A percentile compares a stretch with the other conserved stretches of the same genome.
Evolutionary conservation across 2,329 filamentous ascomycete genomes (phyloP).

Genomic region (Bipolaris zeicola): DNA sequence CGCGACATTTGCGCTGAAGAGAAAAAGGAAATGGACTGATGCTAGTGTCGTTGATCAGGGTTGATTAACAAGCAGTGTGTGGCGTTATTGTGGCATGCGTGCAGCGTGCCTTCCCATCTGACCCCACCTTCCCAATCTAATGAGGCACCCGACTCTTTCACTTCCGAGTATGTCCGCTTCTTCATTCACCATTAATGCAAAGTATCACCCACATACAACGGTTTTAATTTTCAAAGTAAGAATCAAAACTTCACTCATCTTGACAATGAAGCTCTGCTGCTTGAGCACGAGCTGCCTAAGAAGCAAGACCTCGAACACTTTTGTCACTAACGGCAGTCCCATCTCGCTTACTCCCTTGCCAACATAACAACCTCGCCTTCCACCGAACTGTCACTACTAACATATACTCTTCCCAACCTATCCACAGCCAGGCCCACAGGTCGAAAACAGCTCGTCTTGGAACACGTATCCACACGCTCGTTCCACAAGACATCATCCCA

Average conservation of each 20-base stretch:
- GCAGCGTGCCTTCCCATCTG: not conserved
- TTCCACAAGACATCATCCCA: constrained; percentile 37
- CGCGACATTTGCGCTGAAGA: not conserved
- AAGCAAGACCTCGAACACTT: no score
- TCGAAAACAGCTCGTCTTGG: constrained; percentile 37
- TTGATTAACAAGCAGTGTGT: not conserved
- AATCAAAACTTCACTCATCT: no score
- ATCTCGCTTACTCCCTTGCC: constrained; percentile 20
- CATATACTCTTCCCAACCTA: constrained; percentile 33
- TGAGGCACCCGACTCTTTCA: not conserved
- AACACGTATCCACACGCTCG: constrained; percentile 30
- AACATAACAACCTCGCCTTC: constrained; percentile 38
- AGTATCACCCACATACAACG: no score
- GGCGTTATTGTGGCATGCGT: not conserved
- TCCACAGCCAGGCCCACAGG: constrained; percentile 37
- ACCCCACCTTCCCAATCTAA: not conserved
- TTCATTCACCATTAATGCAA: no score
- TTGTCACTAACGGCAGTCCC: no score
- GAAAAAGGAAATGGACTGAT: not conserved
- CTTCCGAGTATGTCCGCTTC: no score
- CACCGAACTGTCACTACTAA: constrained; percentile 36
- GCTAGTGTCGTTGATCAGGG: not conserved
- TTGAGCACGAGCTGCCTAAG: no score
- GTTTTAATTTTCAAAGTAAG: no score
- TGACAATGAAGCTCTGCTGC: no score